Percentiles rank a stretch among this genome's conserved stretches.
Conservation (phyloP, 495 filamentous ascomycete species). For the Podospora pseudocomata region DNA sequence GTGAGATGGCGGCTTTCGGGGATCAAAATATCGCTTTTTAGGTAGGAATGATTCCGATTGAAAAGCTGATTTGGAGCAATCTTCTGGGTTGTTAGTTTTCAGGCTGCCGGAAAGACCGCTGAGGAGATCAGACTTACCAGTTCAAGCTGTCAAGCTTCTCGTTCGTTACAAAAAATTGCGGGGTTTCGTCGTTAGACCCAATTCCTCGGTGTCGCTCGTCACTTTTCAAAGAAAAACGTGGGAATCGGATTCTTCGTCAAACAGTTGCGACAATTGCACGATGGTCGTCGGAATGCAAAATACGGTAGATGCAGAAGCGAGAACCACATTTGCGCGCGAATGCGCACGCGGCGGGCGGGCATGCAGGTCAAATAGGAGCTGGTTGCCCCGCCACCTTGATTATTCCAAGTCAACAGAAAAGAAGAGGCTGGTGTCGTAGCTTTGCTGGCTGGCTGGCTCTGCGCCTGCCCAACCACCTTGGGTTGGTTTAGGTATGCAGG, state of each 20-base stretch:
- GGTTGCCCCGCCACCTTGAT: conserved; percentile 12
- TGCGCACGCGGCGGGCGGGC: neutral
- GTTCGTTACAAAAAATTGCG: neutral
- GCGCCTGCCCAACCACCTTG: neutral
- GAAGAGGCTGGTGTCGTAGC: conserved; percentile 2
- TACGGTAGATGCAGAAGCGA: neutral
- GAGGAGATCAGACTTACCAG: neutral
- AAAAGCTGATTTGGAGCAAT: neutral
- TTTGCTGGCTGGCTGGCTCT: neutral
- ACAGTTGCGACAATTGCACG: neutral
- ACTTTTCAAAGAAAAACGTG: neutral
- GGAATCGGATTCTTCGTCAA: neutral
- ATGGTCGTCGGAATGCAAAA: conserved; percentile 5
- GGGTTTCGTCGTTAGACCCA: neutral
- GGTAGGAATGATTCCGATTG: too few species aligned
- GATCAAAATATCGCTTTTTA: too few species aligned
- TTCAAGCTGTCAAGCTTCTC: neutral
- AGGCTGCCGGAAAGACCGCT: too few species aligned
- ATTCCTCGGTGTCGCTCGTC: neutral
- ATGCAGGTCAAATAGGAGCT: conserved; percentile 3
- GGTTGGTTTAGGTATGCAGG: neutral
- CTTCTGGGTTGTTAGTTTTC: neutral
- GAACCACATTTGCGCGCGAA: neutral
- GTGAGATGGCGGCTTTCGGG: too few species aligned
- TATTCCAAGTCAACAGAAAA: conserved; percentile 4